Percentiles rank a stretch among this genome's conserved stretches.
These are phyloP conservation scores for Phytophthora tentaculata DNA, from an alignment of 352 stramenopile genomes.

Conservation along the genomic window DNA sequence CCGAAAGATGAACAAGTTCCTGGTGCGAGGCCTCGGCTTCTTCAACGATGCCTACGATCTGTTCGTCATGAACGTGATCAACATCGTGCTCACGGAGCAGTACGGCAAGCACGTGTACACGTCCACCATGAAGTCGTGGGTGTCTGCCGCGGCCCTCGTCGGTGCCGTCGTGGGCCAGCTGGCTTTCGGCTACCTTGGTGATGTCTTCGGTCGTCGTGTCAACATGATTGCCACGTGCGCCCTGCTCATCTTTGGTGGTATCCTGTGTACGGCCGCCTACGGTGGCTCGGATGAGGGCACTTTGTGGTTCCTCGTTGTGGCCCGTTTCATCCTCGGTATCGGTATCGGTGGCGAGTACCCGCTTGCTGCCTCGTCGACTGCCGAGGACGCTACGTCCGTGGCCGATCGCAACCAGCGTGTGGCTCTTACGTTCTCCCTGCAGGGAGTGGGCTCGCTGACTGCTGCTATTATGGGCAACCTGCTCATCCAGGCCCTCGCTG, in stretches of 20 bases:
- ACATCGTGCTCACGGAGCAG: constrained; percentile 81
- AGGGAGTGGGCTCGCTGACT: constrained; percentile 56
- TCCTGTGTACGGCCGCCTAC: constrained; percentile 18
- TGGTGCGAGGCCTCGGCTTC: constrained; percentile 77
- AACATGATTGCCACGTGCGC: constrained; percentile 32
- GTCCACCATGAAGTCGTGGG: constrained; percentile 59
- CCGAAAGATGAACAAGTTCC: constrained; percentile 69
- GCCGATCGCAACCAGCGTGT: constrained; percentile 55
- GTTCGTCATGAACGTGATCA: constrained; percentile 85
- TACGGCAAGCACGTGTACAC: constrained; percentile 72
- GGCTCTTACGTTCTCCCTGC: constrained; percentile 64
- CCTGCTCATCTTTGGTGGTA: constrained; percentile 20
- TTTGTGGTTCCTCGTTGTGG: constrained; percentile 24
- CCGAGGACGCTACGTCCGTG: constrained; percentile 54
- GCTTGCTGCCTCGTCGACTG: constrained; percentile 49
- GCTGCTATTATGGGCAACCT: constrained; percentile 64
- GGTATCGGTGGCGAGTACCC: constrained; percentile 38
- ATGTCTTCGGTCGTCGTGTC: constrained; percentile 26
- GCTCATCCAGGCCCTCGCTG: constrained; percentile 47
- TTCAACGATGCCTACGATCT: constrained; percentile 84
- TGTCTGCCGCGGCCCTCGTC: constrained; percentile 50
- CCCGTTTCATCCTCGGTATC: constrained; percentile 21
- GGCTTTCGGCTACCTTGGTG: constrained; percentile 22
- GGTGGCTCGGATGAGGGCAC: constrained; percentile 3
- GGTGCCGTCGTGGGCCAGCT: constrained; percentile 24